These are phyloP conservation scores for Vachellia collinsii DNA, from an alignment of 306 rosid genomes.

Conservation along the genomic window DNA sequence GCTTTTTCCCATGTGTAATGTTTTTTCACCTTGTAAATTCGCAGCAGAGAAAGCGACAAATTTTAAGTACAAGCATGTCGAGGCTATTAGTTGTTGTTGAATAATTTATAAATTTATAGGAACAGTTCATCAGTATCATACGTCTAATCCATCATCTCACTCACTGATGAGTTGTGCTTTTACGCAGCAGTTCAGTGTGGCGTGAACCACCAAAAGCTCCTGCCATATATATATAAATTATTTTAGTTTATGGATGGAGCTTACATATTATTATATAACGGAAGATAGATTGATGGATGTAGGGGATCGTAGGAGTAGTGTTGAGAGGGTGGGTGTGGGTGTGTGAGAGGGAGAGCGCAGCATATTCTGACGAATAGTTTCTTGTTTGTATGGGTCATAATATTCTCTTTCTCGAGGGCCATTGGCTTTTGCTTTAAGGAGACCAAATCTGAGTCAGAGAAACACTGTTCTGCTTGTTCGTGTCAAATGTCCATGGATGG, in stretches of 20 bases:
- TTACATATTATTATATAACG: no score
- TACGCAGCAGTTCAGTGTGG: slow-evolving; percentile 42
- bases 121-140: slow-evolving; percentile 61
- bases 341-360: not conserved
- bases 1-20: not conserved
- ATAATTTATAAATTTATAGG: not conserved
- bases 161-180: slow-evolving; percentile 44
- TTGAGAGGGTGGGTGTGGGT: no score
- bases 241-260: not conserved
- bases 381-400: slow-evolving; percentile 54
- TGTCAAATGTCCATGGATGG: slow-evolving; percentile 44
- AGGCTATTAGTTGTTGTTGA: not conserved
- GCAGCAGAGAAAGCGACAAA: not conserved
- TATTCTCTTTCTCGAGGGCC: slow-evolving; percentile 50
- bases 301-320: no score
- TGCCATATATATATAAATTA: not conserved
- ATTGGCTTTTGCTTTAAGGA: slow-evolving; percentile 58
- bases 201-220: slow-evolving; percentile 64
- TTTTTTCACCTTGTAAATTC: not conserved
- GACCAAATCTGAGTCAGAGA: slow-evolving; percentile 75
- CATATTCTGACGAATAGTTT: slow-evolving; percentile 46
- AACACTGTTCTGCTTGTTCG: slow-evolving; percentile 75
- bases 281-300: no score
- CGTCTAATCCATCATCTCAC: slow-evolving; percentile 70
- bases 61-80: not conserved